Evolutionary conservation across 345 rosid genomes (phyloP), one percentile per base, ranked within the genome.

Genomic region (Eucalyptus tenuipes): DNA sequence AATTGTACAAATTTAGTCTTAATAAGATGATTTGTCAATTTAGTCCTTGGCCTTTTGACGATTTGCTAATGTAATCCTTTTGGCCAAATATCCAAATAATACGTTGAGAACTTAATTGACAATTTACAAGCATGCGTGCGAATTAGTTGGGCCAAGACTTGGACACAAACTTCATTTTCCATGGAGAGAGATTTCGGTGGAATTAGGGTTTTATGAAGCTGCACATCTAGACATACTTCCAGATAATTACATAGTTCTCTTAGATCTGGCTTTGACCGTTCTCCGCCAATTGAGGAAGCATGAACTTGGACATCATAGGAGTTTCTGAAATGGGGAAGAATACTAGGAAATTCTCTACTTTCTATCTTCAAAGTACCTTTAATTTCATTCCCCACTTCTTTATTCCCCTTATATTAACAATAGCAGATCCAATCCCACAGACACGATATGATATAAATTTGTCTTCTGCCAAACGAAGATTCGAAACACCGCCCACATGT

Each of bases 21-120:
- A 52, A 0, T 52, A 52, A 52, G 24, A 0, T 18, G 24, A 52
- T 52, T 52, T 52, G 24, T 0, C 24, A 52, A 52, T 52, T 52
- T 52, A 7, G 10, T 52, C 10, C 10, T 52, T 20, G 20, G 10
- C 24, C 5, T 20, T 0, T 52, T 20, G 10, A 52, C 0, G 25
- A 52, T 52, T 52, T 18, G 4, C 5, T 25, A 8, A 52, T 18
- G 2, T 18, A 52, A 52, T 20, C 57, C 5, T 52, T 52, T 52
- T 52, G 10, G 57, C 25, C 25, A 52, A 52, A 2, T 52, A 52
- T 52, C 25, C 25, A 52, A 20, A 20, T 52, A 20, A 20, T 20
- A 20, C 3, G 25, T 18, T 20, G 57, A 52, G 25, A 52, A 52
- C 25, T 20, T 52, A 52, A 52, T 52, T 52, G 57, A 10, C 10